These are phyloP conservation scores for Monilinia aucupariae DNA, from an alignment of 2,329 filamentous ascomycete genomes.

Conservation along the genomic window DNA sequence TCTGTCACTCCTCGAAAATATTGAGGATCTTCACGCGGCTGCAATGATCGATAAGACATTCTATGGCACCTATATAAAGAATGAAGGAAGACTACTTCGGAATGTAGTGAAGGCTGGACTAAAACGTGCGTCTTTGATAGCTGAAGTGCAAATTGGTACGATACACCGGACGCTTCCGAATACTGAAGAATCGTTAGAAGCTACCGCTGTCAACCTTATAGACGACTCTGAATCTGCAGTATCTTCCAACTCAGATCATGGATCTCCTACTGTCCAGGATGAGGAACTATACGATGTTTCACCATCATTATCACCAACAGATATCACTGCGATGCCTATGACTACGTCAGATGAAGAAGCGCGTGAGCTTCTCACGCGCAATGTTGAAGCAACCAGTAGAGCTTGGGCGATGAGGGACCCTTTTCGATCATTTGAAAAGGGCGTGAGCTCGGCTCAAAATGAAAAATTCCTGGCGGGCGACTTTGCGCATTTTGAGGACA, in stretches of 20 bases:
- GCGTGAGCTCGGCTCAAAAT: constrained; percentile 31
- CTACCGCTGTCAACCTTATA: constrained; percentile 5
- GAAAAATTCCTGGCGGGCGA: constrained; percentile 42
- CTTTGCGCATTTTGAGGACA: constrained; percentile 38
- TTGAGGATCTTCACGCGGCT: constrained; percentile 41
- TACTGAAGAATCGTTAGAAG: not conserved
- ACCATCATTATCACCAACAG: constrained; percentile 15
- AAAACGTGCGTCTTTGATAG: constrained; percentile 18
- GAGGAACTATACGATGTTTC: constrained; percentile 24
- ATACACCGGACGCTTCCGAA: not conserved
- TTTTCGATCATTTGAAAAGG: not conserved
- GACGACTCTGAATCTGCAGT: constrained; percentile 22
- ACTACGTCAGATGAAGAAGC: constrained; percentile 32
- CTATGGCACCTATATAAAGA: constrained; percentile 43
- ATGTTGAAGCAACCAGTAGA: constrained; percentile 16
- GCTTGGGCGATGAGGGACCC: constrained; percentile 6
- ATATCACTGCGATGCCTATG: constrained; percentile 17
- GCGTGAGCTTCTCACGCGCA: constrained; percentile 28
- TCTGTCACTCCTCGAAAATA: constrained; percentile 38
- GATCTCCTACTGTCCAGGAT: not conserved
- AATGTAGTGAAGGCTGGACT: constrained; percentile 29
- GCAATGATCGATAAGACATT: constrained; percentile 42
- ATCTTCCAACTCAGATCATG: not conserved
- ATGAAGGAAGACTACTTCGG: constrained; percentile 39
- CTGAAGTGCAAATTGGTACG: constrained; percentile 10